Base-by-base conservation (phyloP, 805 yeast species). In the Saccharomycopsis sp. region DNA sequence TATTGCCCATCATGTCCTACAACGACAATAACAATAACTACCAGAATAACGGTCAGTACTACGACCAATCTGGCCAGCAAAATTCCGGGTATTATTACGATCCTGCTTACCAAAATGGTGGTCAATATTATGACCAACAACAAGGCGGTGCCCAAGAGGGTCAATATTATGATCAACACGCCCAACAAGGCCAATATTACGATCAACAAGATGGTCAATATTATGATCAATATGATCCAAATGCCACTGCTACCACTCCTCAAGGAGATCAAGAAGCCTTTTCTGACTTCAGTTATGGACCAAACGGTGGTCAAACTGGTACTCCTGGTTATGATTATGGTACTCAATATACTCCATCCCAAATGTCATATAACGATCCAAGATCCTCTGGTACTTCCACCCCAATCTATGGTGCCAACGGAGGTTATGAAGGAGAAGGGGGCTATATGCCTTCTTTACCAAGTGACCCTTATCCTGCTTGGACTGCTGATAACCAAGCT, bases 391-490 rank as follows among this genome's bases (percentile, higher is more conserved):
- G 96, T 47, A 85, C 95, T 32, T 85, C 95, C 2, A 92, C 98
- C 31, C 97, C 98, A 17, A 75, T 85, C 51, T 83, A 83, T 57
- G 94, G 92, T 31, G 76, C 76, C 42, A 72, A 69, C 46, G 69
- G 66, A 39, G 52, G 53, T 42, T 51, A 52, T 26, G 46, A 34
- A 20, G 44, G 41, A 17, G 39, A 40, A 3, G 63, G 61, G 40
- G 64, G 60, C 5, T 66, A 74, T 53, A 80, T 76, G 53, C 80
- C 82, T 26, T 79, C 85, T 59, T 52, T 80, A 64, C 70, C 94
- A 52, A 76, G 87, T 34, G 92, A 92, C 61, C 99, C 98, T 26
- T 92, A 89, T 61, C 98, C 99, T 33, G 97, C 98, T 38, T 92
- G 98, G 98, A 84, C 96, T 20, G 94, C 94, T 35, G 97, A 92